phyloP scores from a whole-genome alignment of 2,329 filamentous ascomycete genomes.

The Cordyceps tenuipes region DNA sequence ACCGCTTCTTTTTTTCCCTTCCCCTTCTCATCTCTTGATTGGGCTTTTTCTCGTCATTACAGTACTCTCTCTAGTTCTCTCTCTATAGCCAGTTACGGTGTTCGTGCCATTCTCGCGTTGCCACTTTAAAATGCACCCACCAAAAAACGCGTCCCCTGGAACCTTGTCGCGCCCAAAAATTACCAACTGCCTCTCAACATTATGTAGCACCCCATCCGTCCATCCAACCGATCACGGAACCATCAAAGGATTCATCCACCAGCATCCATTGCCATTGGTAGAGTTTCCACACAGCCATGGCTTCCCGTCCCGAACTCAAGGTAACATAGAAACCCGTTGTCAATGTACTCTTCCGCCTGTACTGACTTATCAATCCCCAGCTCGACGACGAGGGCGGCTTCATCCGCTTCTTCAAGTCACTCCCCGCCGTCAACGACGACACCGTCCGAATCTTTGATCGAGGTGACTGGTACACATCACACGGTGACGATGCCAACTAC shows the following conservation, averaged over 20 bases:
- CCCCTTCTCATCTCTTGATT: too few species aligned
- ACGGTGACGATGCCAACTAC: slow-evolving; percentile 75
- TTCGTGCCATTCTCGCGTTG: slow-evolving; percentile 10
- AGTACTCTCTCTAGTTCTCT: neutral
- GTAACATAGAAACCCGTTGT: slow-evolving; percentile 27
- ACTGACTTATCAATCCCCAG: slow-evolving; percentile 30
- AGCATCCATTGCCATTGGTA: neutral
- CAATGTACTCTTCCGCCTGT: neutral
- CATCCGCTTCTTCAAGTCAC: slow-evolving; percentile 90
- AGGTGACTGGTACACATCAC: slow-evolving; percentile 92
- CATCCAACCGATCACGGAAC: neutral
- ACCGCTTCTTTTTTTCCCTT: too few species aligned
- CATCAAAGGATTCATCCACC: neutral
- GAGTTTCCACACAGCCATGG: slow-evolving; percentile 41
- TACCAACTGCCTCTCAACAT: too few species aligned
- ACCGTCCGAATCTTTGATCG: slow-evolving; percentile 89
- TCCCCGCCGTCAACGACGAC: slow-evolving; percentile 61
- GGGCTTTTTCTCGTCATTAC: too few species aligned
- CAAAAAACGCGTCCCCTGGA: slow-evolving; percentile 18
- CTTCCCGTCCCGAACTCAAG: slow-evolving; percentile 65
- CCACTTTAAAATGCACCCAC: slow-evolving; percentile 15
- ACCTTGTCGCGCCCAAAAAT: neutral
- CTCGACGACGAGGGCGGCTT: slow-evolving; percentile 96
- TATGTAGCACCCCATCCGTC: neutral
- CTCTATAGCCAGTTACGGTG: too few species aligned